Evolutionary conservation across 257 asterid species (phyloP).

Genomic region (Solanum rostratum): DNA sequence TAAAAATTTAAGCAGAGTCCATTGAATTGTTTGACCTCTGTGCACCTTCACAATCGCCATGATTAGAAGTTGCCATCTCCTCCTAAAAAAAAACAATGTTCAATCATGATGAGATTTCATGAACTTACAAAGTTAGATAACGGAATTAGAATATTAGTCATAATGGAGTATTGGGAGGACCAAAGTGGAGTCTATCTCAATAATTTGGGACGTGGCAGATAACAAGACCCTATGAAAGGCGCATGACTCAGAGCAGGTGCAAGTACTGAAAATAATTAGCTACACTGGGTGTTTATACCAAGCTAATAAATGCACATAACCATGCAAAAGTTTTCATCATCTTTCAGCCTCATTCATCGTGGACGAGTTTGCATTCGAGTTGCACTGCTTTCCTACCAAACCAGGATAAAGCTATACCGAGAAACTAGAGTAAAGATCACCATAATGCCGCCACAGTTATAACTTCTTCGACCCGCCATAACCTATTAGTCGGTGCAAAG

Average conservation of each 20-base stretch:
- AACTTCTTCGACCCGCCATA: background rate
- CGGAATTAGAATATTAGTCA: background rate
- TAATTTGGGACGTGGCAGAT: background rate
- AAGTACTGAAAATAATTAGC: too few species aligned
- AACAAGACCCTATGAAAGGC: too few species aligned
- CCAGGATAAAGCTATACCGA: background rate
- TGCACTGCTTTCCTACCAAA: background rate
- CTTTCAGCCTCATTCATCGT: background rate
- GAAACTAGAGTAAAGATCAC: background rate
- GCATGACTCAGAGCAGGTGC: too few species aligned
- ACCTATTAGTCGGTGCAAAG: background rate
- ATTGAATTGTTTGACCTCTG: background rate
- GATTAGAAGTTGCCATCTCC: background rate
- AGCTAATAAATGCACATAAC: background rate
- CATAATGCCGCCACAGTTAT: background rate
- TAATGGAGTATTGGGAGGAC: background rate
- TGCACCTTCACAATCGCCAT: background rate
- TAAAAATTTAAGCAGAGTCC: background rate
- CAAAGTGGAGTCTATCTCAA: background rate
- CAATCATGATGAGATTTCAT: background rate
- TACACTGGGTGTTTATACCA: background rate
- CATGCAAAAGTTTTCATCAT: background rate
- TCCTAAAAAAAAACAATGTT: background rate
- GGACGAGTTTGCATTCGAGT: background rate
- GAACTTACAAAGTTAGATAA: background rate